Evolutionary conservation across 83 land plant genomes (phyloP).

Genomic region (Larix sibirica): DNA sequence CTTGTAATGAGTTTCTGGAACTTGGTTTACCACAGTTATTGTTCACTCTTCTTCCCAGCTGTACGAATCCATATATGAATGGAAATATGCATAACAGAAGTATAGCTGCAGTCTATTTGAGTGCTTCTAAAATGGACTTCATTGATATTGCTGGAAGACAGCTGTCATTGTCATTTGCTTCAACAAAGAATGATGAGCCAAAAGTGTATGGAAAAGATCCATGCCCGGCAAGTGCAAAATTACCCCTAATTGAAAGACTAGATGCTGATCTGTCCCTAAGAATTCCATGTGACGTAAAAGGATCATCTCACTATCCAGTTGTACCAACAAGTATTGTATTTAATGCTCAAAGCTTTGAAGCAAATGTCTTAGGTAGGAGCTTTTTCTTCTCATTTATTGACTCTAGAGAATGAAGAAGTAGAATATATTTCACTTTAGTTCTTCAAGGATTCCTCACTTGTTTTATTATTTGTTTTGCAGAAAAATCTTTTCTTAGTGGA

Average conservation of each 20-base stretch:
- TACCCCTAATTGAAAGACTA: background rate
- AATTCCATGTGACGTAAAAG: constrained; percentile 29
- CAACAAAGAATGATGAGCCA: constrained; percentile 16
- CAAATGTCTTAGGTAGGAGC: constrained; percentile 39
- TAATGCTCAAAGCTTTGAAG: constrained; percentile 15
- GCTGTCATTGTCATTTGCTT: constrained; percentile 32
- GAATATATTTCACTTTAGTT: constrained; percentile 1
- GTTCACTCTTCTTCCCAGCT: constrained; percentile 21
- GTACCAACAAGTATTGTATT: constrained; percentile 28
- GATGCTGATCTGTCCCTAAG: background rate
- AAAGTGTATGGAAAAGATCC: background rate
- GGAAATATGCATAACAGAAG: constrained; percentile 36
- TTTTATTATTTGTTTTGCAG: constrained; percentile 22
- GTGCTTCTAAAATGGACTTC: constrained; percentile 18
- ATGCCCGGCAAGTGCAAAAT: background rate
- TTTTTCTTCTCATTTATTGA: background rate
- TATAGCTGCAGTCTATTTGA: constrained; percentile 12
- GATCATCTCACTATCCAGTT: background rate
- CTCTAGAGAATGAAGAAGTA: background rate
- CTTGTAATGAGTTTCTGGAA: constrained; percentile 22
- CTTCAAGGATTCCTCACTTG: background rate
- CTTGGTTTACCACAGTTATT: constrained; percentile 36
- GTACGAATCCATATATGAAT: background rate
- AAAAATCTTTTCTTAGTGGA: constrained; percentile 24
- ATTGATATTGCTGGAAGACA: constrained; percentile 50